Evolutionary conservation across 2,329 filamentous ascomycete genomes (phyloP), one percentile per base, ranked within the genome.

Genomic region (Colletotrichum cereale): DNA sequence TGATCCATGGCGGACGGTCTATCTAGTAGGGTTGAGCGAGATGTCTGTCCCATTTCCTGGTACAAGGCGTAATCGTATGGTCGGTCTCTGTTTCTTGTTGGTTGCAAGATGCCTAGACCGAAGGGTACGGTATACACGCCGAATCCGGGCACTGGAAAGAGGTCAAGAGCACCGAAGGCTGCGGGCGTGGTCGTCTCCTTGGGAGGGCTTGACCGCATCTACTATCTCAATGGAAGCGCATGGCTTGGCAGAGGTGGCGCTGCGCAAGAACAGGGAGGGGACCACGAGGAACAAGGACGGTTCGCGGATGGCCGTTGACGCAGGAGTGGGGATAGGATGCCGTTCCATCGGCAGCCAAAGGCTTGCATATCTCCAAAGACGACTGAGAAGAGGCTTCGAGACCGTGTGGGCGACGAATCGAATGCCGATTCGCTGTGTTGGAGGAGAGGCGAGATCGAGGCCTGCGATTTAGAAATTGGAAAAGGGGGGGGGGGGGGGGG

Each of bases 91-190:
- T 29, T 50, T 55, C 34, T 21, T 29, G 55, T 31, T 38, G 55
- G 62, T 29, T 60, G 29, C 29, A 56, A 40, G 34, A 48, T 67
- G 63, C 63, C 48, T 48, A 67, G 63, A 24, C 42, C 63, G 55
- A 52, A 31, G 10, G 38, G 18, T 12, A 62, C 44, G 34, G 18
- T 12, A 62, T 34, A 24, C 21, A 8, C 14, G 31, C 29, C 18
- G 57, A 44, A 48, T 10, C 8, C 34, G 16, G 26, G 26, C 55
- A 31, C 26, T 29, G 42, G 34, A 29, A 16, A 34, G 26, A 50
- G 40, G 36, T 36, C 16, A 38, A 47, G 34, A 36, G 53, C 21
- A 56, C 26, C 16, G 31, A 52, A 60, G 34, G 56, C 31, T 55
- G 34, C 34, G 24, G 48, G 34, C 47, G n/a, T 38, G 55, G 16